A percentile compares a stretch with the other conserved stretches of the same genome.
These are phyloP conservation scores for Pseudogymnoascus sp. DNA, from an alignment of 2,329 filamentous ascomycete genomes.

Conservation along the genomic window DNA sequence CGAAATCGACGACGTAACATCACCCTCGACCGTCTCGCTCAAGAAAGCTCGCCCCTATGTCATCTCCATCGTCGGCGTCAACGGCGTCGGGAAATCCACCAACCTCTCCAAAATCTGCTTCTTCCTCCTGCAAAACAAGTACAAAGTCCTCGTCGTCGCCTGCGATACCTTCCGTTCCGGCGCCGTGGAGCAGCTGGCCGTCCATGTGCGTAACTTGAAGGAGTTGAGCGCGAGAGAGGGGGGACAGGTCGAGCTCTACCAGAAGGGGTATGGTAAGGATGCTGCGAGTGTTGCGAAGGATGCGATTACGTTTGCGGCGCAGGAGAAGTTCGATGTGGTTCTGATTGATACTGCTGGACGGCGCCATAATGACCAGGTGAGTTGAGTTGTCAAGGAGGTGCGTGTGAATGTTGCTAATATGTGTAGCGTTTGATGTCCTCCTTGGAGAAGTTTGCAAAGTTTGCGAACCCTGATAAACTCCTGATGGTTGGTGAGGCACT, in stretches of 20 bases:
- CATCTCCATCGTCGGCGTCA: slow-evolving; percentile 96
- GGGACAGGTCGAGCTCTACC: slow-evolving; percentile 81
- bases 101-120: slow-evolving; percentile 97
- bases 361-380: slow-evolving; percentile 76
- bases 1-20: slow-evolving; percentile 75
- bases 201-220: slow-evolving; percentile 88
- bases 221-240: slow-evolving; percentile 81
- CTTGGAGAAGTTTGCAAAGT: slow-evolving; percentile 93
- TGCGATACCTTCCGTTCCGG: slow-evolving; percentile 96
- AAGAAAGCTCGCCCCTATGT: slow-evolving; percentile 75
- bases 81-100: slow-evolving; percentile 96
- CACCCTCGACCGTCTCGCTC: slow-evolving; percentile 56
- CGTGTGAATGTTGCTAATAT: slow-evolving; percentile 14
- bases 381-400: not conserved
- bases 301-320: slow-evolving; percentile 72
- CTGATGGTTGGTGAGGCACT: slow-evolving; percentile 90
- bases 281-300: slow-evolving; percentile 93
- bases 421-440: slow-evolving; percentile 76
- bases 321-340: slow-evolving; percentile 80
- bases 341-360: slow-evolving; percentile 94
- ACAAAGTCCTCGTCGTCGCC: slow-evolving; percentile 87
- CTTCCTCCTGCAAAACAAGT: slow-evolving; percentile 95
- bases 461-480: slow-evolving; percentile 95
- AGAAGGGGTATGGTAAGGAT: slow-evolving; percentile 97
- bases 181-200: slow-evolving; percentile 91